Evolutionary conservation across 495 filamentous ascomycete genomes (phyloP).

Genomic region (Penicillium tannophilum): DNA sequence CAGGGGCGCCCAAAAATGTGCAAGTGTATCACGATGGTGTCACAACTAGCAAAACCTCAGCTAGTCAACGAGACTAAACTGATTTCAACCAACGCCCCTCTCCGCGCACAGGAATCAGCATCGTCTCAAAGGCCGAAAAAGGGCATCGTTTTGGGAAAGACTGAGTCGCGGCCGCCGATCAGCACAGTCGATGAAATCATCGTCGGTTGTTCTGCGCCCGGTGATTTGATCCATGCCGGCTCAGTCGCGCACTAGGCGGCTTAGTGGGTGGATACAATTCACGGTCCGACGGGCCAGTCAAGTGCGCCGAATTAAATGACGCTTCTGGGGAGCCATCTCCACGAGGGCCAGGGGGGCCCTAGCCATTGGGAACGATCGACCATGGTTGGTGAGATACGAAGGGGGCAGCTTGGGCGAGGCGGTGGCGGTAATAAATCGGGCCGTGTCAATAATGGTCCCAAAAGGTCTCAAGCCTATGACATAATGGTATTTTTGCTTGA

Average conservation of each 20-base stretch:
- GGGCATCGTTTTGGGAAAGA: not conserved
- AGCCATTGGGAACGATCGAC: constrained; percentile 20
- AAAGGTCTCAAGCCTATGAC: constrained; percentile 14
- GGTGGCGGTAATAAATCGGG: not conserved
- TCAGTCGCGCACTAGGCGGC: constrained; percentile 15
- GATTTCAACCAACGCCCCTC: not conserved
- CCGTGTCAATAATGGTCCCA: constrained; percentile 17
- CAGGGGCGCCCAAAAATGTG: not conserved
- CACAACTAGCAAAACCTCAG: not conserved
- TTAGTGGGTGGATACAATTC: constrained; percentile 19
- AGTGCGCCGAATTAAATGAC: constrained; percentile 30
- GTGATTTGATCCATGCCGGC: constrained; percentile 25
- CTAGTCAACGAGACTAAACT: not conserved
- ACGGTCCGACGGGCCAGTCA: constrained; percentile 20
- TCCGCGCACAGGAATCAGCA: not conserved
- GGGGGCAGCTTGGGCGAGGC: constrained; percentile 29
- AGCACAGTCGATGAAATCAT: constrained; percentile 25
- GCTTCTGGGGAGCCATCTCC: constrained; percentile 28
- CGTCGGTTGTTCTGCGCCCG: constrained; percentile 13
- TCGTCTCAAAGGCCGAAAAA: not conserved
- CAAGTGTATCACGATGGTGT: not conserved
- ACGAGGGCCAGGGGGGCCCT: constrained; percentile 21
- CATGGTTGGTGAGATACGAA: constrained; percentile 24
- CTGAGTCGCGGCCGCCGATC: not conserved
- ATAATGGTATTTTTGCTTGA: constrained; percentile 21